These are phyloP conservation scores for Rhazya stricta DNA, from an alignment of 257 asterid genomes.

Conservation along the genomic window DNA sequence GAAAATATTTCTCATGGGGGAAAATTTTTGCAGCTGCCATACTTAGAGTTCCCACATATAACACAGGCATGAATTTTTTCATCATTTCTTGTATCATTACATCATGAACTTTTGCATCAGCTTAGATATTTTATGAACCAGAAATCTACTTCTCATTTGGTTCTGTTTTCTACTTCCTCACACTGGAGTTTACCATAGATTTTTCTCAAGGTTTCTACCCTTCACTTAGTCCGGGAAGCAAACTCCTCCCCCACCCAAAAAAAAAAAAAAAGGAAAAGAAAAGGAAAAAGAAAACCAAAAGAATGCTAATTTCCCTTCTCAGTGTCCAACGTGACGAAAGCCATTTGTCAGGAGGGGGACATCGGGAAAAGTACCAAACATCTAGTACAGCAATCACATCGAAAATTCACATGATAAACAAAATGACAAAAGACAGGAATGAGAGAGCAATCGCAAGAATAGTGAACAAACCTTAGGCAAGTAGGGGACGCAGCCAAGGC, in stretches of 20 bases:
- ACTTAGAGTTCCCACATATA: neutral
- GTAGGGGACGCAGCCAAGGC: conserved; percentile 97
- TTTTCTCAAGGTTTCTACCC: neutral
- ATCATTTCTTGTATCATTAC: no score
- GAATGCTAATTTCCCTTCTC: neutral
- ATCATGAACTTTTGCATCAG: neutral
- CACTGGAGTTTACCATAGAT: neutral
- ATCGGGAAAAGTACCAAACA: neutral
- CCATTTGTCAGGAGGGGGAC: neutral
- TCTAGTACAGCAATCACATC: neutral
- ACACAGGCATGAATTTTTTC: neutral
- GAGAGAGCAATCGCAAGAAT: conserved; percentile 1
- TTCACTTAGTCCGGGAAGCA: neutral
- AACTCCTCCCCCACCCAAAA: no score
- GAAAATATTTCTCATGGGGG: neutral
- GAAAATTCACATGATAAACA: neutral
- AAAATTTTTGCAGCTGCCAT: neutral
- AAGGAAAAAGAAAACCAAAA: no score
- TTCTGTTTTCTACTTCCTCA: neutral
- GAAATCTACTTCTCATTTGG: neutral
- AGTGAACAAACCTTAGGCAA: conserved; percentile 86
- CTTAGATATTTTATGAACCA: neutral
- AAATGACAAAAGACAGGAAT: neutral
- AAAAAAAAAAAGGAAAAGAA: no score
- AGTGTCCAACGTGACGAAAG: neutral